Conservation (phyloP, 345 rosid species). For the Eucalyptus cloeziana region DNA sequence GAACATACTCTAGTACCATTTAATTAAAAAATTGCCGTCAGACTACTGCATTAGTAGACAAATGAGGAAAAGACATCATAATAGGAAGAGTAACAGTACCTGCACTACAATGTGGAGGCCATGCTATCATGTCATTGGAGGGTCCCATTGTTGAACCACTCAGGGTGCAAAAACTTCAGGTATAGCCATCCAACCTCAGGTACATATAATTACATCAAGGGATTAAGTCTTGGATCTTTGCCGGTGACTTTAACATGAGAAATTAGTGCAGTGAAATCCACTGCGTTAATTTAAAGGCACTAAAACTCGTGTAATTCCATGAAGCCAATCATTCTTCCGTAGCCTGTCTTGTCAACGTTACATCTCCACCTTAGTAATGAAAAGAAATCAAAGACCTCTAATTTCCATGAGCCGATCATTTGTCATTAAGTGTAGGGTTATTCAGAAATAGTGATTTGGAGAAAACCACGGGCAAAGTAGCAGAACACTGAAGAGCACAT, state of each 20-base stretch:
- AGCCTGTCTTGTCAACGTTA: not conserved
- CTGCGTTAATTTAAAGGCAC: not conserved
- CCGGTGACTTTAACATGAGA: not conserved
- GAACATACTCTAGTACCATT: not conserved
- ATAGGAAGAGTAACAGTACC: conserved; percentile 17
- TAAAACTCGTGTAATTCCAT: conserved; percentile 11
- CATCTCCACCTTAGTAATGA: not conserved
- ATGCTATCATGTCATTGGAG: conserved; percentile 32
- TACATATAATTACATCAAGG: not conserved
- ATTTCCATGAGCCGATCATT: not conserved
- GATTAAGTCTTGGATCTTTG: not conserved
- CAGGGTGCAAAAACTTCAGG: conserved; percentile 36
- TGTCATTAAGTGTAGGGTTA: not conserved
- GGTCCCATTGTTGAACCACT: conserved; percentile 55
- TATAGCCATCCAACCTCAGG: conserved; percentile 22
- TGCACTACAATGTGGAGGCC: conserved; percentile 56
- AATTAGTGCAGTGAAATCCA: conserved; percentile 4
- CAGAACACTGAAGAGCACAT: not conserved
- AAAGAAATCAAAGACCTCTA: not conserved
- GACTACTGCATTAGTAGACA: not conserved
- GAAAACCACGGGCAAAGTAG: not conserved
- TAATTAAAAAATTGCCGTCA: not conserved
- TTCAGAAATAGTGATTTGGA: not conserved
- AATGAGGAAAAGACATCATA: not conserved
- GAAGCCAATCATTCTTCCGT: conserved; percentile 27